Base-by-base conservation (phyloP, 257 asterid species). In the Dorcoceras hygrometricum region DNA sequence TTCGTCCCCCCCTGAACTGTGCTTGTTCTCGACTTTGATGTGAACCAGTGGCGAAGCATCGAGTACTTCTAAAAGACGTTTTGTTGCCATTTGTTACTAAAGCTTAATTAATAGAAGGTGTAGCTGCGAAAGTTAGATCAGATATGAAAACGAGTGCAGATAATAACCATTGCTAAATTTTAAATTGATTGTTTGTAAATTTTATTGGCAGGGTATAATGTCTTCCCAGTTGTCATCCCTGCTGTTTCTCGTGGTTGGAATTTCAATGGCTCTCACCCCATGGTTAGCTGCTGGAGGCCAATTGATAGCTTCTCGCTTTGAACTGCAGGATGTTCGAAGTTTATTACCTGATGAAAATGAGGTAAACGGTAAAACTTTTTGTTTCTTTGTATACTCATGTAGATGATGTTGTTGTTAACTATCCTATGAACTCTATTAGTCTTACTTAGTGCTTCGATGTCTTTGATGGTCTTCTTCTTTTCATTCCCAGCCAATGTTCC, bases 201-300 rank as follows among this genome's bases (percentile, higher is more conserved):
- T 54, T 69, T 73, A 55, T 66, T 78, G 77, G 76, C 87, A 94
- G 99, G 99, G 99, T 71, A 94, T 94, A 76, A 87, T 94, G 98
- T 80, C 98, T 80, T 34, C 98, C 31, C 87, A 84, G 70, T 78
- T 89, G 80, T 90, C 99, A 9, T 94, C 99, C 25, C 79, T 94
- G 79, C 81, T 94, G 68, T 94, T 90, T 83, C 99, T 94, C 28
- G 98, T 94, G 73, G 99, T 94, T 57, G 99, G 99, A 53, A 74
- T 94, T 74, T 94, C 99, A 51, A 94, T 94, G 99, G 99, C 99
- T 57, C 76, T 94, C 68, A 94, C 99, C 55, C 99, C 99, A 34
- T 94, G 85, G 84, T 77, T 94, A 80, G 99, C 99, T 64, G 99
- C 99, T 71, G 99, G 98, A 75, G 99, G 99, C 76, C 99, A 94